Evolutionary conservation across 169 alveolate genomes (phyloP), one percentile per base, ranked within the genome.

Genomic region (Neospora caninum): DNA sequence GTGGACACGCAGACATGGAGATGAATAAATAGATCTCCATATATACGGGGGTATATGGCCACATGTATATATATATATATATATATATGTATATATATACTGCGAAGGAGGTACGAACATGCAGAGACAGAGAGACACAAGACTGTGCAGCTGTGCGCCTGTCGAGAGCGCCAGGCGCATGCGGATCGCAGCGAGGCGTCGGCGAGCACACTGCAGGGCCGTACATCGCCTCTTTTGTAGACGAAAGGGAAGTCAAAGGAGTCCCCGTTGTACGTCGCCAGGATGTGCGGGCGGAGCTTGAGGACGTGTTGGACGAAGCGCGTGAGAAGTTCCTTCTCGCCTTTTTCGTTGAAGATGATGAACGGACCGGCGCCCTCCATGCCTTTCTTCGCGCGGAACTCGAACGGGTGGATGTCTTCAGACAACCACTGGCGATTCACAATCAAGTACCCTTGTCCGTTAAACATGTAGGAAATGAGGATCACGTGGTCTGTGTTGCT

Each of bases 231-330:
- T 93, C 99, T 97, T 38, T 98, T 98, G 73, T 96, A 97, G 18
- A 99, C 98, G 95, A 98, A 99, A 41, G 99, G 99, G 96, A 99
- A 98, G 96, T 99, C 99, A 96, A 99, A 99, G 91, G 95, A 96
- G 96, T 99, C 99, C 0, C 99, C 99, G 97, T 99, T 99, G 97
- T 98, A 99, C n/a, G 99, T 98, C 80, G 99, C 99, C 86, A 93
- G 38, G 10, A 93, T 49, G 67, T 78, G 95, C 29, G 96, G 96
- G 9, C 87, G 58, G 80, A 95, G 95, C 82, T 92, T 91, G 73
- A 73, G 64, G 86, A 95, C 91, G 53, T 94, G 96, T 58, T 89
- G 88, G 38, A 96, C 92, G 94, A 97, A 97, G 78, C 97, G 95
- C 80, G 88, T 84, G 80, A 97, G 93, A 42, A 96, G 88, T 31